phyloP scores from a whole-genome alignment of 2,329 filamentous ascomycete species.

The Cladophialophora bantiana region DNA sequence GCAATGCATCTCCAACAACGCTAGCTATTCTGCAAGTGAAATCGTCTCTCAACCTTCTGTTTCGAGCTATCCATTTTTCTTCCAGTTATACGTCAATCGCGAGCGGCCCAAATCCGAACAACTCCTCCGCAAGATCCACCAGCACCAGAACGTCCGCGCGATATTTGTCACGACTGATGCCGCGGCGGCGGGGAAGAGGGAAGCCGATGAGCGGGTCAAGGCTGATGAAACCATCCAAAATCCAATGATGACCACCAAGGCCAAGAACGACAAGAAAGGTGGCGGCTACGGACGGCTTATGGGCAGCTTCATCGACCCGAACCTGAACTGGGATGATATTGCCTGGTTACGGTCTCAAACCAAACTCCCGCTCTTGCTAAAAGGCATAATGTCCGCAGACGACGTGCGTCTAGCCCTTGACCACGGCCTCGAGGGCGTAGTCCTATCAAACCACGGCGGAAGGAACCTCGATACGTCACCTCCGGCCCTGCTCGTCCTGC shows the following conservation, averaged over 20 bases:
- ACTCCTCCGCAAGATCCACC: constrained; percentile 51
- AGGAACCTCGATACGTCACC: constrained; percentile 62
- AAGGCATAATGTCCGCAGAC: constrained; percentile 64
- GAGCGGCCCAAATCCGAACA: constrained; percentile 58
- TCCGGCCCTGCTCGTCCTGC: constrained; percentile 58
- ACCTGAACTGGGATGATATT: constrained; percentile 62
- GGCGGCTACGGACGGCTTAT: constrained; percentile 62
- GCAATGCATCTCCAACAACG: constrained; percentile 68
- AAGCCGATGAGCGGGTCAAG: constrained; percentile 64
- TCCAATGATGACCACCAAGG: constrained; percentile 38
- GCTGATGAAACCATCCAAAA: constrained; percentile 54
- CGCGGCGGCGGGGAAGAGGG: constrained; percentile 59
- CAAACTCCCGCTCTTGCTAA: constrained; percentile 62
- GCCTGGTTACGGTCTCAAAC: constrained; percentile 59
- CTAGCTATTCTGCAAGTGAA: constrained; percentile 64
- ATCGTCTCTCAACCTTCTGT: constrained; percentile 54
- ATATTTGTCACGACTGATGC: constrained; percentile 43
- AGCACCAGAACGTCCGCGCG: constrained; percentile 37
- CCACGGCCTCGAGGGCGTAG: constrained; percentile 61
- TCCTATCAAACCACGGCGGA: constrained; percentile 67
- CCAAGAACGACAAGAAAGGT: constrained; percentile 60
- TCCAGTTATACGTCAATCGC: constrained; percentile 64
- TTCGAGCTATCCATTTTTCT: constrained; percentile 55
- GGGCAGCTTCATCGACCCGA: constrained; percentile 61
- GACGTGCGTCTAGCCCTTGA: constrained; percentile 62